A percentile compares a stretch with the other conserved stretches of the same genome.
Conservation (phyloP, 768 basidiomycete species). For the Lentinus tigrinus region DNA sequence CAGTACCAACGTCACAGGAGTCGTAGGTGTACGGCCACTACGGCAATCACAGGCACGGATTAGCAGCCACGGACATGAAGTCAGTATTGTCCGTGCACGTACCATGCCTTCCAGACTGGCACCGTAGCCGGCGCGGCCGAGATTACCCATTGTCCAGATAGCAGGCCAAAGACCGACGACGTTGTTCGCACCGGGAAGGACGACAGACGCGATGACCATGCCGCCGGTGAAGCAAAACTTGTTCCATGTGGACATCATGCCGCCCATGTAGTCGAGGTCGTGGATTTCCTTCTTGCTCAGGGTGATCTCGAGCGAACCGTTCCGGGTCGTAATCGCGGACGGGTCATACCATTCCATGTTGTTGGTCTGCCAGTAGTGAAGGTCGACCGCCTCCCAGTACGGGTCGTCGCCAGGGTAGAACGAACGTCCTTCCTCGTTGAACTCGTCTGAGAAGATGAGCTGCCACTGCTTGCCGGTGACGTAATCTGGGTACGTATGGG, state of each 20-base stretch:
- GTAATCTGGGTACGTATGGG: slow-evolving; percentile 34
- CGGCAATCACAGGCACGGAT: not conserved
- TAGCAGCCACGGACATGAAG: not conserved
- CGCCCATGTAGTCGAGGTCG: slow-evolving; percentile 37
- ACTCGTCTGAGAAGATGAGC: slow-evolving; percentile 86
- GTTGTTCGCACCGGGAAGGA: slow-evolving; percentile 67
- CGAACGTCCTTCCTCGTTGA: slow-evolving; percentile 66
- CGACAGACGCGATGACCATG: slow-evolving; percentile 62
- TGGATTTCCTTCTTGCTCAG: slow-evolving; percentile 61
- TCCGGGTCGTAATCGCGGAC: slow-evolving; percentile 47
- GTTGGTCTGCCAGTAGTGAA: slow-evolving; percentile 74
- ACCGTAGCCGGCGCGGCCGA: slow-evolving; percentile 88
- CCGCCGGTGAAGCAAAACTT: slow-evolving; percentile 92
- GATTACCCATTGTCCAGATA: slow-evolving; percentile 64
- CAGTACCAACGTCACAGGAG: slow-evolving; percentile 64
- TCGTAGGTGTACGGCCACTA: slow-evolving; percentile 86
- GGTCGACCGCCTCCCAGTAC: slow-evolving; percentile 80
- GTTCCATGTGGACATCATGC: slow-evolving; percentile 62
- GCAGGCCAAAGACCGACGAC: slow-evolving; percentile 48
- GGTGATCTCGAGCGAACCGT: slow-evolving; percentile 42
- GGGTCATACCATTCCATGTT: slow-evolving; percentile 86
- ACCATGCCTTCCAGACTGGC: slow-evolving; percentile 84
- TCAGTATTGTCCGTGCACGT: slow-evolving; percentile 20
- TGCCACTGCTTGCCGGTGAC: slow-evolving; percentile 34
- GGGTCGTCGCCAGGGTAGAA: slow-evolving; percentile 79